Evolutionary conservation across 176 grass and related monocot species (phyloP).

Genomic region (Dendrocalamus sinicus): DNA sequence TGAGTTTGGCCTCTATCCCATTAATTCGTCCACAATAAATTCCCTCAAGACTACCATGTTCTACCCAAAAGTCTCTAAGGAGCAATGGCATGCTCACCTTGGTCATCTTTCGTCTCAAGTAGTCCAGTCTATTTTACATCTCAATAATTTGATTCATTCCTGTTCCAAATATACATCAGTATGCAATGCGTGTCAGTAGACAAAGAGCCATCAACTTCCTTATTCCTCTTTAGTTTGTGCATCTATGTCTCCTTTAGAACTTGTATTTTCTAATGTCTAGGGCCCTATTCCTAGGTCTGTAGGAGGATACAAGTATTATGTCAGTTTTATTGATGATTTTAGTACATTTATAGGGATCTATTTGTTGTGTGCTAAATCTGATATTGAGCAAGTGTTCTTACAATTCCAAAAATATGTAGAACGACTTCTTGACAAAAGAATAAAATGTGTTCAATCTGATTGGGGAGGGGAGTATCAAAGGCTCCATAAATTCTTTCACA

Average conservation of each 20-base stretch:
- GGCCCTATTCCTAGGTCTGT: background rate
- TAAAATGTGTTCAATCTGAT: too few species aligned
- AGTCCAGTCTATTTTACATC: background rate
- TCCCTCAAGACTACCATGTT: too few species aligned
- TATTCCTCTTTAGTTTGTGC: too few species aligned
- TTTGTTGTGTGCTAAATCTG: background rate
- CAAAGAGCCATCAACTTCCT: background rate
- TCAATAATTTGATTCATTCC: background rate
- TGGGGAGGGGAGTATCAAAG: too few species aligned
- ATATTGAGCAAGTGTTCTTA: background rate
- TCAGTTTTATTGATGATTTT: background rate
- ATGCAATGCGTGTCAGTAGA: background rate
- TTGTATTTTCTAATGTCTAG: too few species aligned
- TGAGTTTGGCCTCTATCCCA: too few species aligned
- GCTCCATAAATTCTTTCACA: too few species aligned
- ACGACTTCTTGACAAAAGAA: too few species aligned
- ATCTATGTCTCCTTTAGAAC: too few species aligned
- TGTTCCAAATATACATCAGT: fast-evolving
- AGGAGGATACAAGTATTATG: background rate
- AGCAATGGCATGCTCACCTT: background rate
- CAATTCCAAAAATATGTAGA: too few species aligned
- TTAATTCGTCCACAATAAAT: too few species aligned
- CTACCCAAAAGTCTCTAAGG: too few species aligned
- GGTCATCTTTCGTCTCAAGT: background rate
- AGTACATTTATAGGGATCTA: background rate